Percentiles rank a stretch among this genome's conserved stretches.
These are phyloP conservation scores for Quercus alba DNA, from an alignment of 306 rosid genomes.

Conservation along the genomic window DNA sequence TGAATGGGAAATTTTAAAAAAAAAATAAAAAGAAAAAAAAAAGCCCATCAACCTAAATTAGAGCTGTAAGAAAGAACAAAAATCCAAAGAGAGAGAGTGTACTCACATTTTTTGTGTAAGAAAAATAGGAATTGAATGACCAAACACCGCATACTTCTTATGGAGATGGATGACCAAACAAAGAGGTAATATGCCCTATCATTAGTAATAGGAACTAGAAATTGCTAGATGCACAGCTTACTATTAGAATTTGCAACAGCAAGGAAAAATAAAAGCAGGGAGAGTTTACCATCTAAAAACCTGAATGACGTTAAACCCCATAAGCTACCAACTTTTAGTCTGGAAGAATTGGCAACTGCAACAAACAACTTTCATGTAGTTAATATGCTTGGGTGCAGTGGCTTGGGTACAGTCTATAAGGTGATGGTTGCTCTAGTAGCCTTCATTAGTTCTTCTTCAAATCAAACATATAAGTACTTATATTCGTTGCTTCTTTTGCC, in stretches of 20 bases:
- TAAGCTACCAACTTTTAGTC: neutral
- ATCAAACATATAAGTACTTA: too few relatives aligned
- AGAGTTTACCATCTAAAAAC: neutral
- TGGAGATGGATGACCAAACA: neutral
- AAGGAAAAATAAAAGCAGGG: neutral
- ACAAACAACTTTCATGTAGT: neutral
- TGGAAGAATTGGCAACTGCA: neutral
- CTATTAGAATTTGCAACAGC: neutral
- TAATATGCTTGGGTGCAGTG: constrained; percentile 12
- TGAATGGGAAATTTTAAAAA: too few relatives aligned
- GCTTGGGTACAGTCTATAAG: constrained; percentile 10
- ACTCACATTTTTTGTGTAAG: too few relatives aligned
- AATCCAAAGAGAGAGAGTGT: too few relatives aligned
- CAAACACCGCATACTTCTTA: neutral
- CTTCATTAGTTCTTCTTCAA: neutral
- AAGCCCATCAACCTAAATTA: too few relatives aligned
- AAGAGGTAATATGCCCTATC: neutral
- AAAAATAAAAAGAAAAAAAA: too few relatives aligned
- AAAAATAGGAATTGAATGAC: too few relatives aligned
- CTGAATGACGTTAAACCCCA: neutral
- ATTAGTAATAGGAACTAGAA: neutral
- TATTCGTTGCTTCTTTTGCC: neutral
- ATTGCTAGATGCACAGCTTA: neutral
- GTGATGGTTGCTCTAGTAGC: neutral
- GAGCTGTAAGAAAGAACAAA: too few relatives aligned